Evolutionary conservation across 106 monocot genomes (phyloP).

Genomic region (Allium sativum): DNA sequence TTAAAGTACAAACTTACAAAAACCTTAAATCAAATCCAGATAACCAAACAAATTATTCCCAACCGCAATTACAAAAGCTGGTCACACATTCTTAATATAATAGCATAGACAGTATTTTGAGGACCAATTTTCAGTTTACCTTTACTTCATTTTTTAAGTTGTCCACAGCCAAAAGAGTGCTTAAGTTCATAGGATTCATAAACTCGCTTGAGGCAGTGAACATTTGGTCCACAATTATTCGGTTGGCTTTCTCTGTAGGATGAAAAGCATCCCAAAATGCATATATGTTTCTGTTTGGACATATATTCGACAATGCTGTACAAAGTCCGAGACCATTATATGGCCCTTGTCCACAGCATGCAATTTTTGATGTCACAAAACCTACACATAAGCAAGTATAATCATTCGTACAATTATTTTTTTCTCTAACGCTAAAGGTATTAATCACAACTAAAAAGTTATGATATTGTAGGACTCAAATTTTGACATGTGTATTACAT

Average conservation of each 20-base stretch:
- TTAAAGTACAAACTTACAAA: no score
- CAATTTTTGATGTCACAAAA: slow-evolving; percentile 58
- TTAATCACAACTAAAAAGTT: background rate
- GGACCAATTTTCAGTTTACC: no score
- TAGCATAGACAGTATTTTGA: no score
- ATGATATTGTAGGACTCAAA: background rate
- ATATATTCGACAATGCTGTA: slow-evolving; percentile 46
- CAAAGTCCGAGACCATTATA: slow-evolving; percentile 80
- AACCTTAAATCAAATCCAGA: no score
- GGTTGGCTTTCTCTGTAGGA: slow-evolving; percentile 58
- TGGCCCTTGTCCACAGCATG: slow-evolving; percentile 77
- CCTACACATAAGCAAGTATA: slow-evolving; percentile 18
- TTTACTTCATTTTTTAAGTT: background rate
- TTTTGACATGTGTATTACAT: background rate
- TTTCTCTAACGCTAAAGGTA: background rate
- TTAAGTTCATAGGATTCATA: slow-evolving; percentile 84
- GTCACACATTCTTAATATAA: no score
- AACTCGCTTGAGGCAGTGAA: slow-evolving; percentile 44
- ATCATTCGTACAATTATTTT: background rate
- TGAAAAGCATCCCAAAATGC: slow-evolving; percentile 81
- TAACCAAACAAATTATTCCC: no score
- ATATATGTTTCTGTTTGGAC: slow-evolving; percentile 34
- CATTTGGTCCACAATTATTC: slow-evolving; percentile 57
- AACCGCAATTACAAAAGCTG: no score
- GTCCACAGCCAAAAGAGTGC: slow-evolving; percentile 53